phyloP scores from a whole-genome alignment of 2,329 filamentous ascomycete genomes.

The Penicillium glabrum region DNA sequence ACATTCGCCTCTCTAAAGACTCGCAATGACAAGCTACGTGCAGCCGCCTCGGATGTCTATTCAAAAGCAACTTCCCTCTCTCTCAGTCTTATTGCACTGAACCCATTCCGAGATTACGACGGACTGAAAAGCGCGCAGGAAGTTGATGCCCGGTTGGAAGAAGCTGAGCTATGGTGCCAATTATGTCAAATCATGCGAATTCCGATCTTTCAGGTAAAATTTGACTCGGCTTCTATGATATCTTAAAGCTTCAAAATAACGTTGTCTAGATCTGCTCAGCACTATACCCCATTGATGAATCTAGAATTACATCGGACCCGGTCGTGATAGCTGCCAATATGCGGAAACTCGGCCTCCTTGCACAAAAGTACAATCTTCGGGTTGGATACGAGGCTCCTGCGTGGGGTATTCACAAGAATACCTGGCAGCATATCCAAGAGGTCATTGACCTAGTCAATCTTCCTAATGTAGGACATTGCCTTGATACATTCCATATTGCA shows the following conservation, averaged over 20 bases:
- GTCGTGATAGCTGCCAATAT: slow-evolving; percentile 3
- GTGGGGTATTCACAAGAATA: slow-evolving; percentile 67
- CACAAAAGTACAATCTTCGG: slow-evolving; percentile 10
- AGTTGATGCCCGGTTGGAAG: slow-evolving; percentile 5
- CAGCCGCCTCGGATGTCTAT: slow-evolving; percentile 11
- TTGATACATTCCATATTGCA: slow-evolving; percentile 72
- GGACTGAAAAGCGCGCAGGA: slow-evolving; percentile 3
- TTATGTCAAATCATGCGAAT: slow-evolving; percentile 13
- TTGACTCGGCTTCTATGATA: not conserved
- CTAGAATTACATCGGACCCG: slow-evolving; percentile 2
- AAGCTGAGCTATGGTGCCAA: slow-evolving; percentile 16
- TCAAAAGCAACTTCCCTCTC: slow-evolving; percentile 7
- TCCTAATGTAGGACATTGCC: slow-evolving; percentile 70
- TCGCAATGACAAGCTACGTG: slow-evolving; percentile 14
- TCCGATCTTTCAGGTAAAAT: slow-evolving; percentile 12
- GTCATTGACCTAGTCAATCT: slow-evolving; percentile 63
- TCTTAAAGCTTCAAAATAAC: not conserved
- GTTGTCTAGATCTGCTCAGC: slow-evolving; percentile 2
- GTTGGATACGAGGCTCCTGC: slow-evolving; percentile 69
- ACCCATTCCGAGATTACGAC: slow-evolving; percentile 14
- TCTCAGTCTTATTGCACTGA: slow-evolving; percentile 10
- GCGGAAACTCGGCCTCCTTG: slow-evolving; percentile 9
- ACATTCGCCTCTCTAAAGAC: slow-evolving; percentile 1
- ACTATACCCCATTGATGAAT: slow-evolving; percentile 4
- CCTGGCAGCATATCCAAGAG: slow-evolving; percentile 70